Conservation (phyloP, 495 filamentous ascomycete genomes). For the Aspergillus ellipticus region DNA sequence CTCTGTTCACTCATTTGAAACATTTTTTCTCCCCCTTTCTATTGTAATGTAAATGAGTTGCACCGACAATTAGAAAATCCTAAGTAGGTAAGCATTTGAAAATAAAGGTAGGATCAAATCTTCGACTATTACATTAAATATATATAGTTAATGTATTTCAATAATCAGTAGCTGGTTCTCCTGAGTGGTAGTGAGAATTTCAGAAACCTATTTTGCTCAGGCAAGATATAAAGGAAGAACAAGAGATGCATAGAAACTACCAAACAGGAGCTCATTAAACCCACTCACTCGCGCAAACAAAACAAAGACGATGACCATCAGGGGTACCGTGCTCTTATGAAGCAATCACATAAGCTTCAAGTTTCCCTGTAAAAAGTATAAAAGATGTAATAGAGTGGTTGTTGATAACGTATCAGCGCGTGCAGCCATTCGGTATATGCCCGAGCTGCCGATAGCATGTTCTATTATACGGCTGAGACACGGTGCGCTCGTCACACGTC, state of each 20-base stretch:
- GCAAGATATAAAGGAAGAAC: background rate
- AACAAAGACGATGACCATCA: constrained; percentile 11
- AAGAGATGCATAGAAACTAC: background rate
- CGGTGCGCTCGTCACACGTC: background rate
- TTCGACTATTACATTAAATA: no score
- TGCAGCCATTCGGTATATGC: background rate
- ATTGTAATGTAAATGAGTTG: no score
- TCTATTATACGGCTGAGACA: background rate
- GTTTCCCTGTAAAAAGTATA: background rate
- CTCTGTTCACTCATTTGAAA: no score
- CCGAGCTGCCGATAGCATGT: background rate
- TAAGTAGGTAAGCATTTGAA: no score
- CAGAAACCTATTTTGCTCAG: background rate
- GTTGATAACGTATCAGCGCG: background rate
- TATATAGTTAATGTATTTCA: no score
- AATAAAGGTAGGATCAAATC: no score
- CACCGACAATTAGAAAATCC: no score
- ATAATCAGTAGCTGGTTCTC: background rate
- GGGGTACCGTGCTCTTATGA: constrained; percentile 15
- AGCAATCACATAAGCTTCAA: constrained; percentile 3
- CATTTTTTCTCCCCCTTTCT: no score
- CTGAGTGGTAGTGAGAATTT: background rate
- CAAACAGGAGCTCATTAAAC: background rate
- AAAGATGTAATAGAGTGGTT: background rate
- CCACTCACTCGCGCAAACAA: no score